Conservation (phyloP, 805 yeast species). For the Barnettozyma vustinii region DNA sequence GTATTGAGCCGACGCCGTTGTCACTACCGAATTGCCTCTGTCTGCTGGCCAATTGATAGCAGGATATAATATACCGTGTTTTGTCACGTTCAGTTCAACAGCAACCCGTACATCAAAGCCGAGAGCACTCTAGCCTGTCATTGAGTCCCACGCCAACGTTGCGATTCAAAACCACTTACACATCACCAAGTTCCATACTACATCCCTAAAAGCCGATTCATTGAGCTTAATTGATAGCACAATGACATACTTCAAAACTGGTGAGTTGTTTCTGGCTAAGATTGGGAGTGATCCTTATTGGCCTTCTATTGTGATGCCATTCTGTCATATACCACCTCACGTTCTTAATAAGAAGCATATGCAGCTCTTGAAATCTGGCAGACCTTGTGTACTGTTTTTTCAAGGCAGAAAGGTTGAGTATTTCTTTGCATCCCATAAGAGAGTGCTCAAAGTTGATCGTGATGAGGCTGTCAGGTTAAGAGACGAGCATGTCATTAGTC, state of each 20-base stretch:
- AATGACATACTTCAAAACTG: background rate
- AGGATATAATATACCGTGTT: background rate
- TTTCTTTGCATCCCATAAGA: background rate
- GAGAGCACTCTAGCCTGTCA: background rate
- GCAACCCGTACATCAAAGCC: background rate
- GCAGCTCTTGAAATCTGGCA: background rate
- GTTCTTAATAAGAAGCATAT: too few species aligned
- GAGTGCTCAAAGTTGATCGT: background rate
- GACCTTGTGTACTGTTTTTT: background rate
- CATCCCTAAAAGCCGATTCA: too few species aligned
- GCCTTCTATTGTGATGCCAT: constrained; percentile 38
- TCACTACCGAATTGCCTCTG: background rate
- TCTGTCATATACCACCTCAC: background rate
- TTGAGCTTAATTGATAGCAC: background rate
- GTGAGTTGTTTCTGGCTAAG: constrained; percentile 39
- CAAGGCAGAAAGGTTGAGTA: background rate
- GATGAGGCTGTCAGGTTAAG: background rate
- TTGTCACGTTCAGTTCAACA: background rate
- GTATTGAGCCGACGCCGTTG: background rate
- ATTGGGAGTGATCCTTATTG: constrained; percentile 42
- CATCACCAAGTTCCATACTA: background rate
- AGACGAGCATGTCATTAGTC: background rate
- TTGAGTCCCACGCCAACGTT: background rate
- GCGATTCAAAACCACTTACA: too few species aligned
- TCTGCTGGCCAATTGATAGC: background rate